A percentile compares a stretch with the other conserved stretches of the same genome.
Evolutionary conservation across 225 moss, liverwort and hornwort genomes (phyloP).

Genomic region (Ulota crispa): DNA sequence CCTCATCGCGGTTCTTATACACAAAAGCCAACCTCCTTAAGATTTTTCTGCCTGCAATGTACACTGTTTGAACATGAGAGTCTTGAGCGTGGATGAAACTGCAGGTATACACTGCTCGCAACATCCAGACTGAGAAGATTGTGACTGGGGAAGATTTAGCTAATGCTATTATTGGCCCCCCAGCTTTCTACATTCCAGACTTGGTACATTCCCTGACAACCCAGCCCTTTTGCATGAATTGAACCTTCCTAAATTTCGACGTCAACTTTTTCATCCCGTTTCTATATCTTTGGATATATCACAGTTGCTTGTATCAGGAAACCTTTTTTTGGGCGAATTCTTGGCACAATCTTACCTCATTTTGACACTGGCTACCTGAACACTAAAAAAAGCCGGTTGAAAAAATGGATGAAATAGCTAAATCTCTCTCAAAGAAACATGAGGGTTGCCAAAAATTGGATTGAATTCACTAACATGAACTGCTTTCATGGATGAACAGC

Average conservation of each 20-base stretch:
- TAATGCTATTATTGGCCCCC: constrained; percentile 73
- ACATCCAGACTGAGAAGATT: constrained; percentile 54
- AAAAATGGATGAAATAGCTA: too few relatives aligned
- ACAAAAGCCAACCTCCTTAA: not conserved
- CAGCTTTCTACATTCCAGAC: constrained; percentile 72
- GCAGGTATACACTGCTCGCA: constrained; percentile 86
- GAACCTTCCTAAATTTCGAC: not conserved
- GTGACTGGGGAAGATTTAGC: constrained; percentile 82
- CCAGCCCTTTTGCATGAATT: not conserved
- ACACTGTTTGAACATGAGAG: not conserved
- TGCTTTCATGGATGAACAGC: too few relatives aligned
- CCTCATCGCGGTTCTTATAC: not conserved
- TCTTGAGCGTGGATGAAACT: constrained; percentile 24
- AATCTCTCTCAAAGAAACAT: too few relatives aligned
- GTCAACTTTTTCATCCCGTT: not conserved
- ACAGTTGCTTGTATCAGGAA: not conserved
- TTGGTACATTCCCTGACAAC: constrained; percentile 47
- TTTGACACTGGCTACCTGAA: too few relatives aligned
- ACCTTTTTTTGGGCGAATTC: too few relatives aligned
- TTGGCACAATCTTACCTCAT: too few relatives aligned
- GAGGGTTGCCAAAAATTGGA: too few relatives aligned
- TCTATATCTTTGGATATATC: not conserved
- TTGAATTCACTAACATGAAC: too few relatives aligned
- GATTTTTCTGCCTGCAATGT: not conserved
- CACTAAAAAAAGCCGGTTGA: too few relatives aligned